These are phyloP conservation scores for Colletotrichum tabaci DNA, from an alignment of 2,329 filamentous ascomycete genomes.

Conservation along the genomic window DNA sequence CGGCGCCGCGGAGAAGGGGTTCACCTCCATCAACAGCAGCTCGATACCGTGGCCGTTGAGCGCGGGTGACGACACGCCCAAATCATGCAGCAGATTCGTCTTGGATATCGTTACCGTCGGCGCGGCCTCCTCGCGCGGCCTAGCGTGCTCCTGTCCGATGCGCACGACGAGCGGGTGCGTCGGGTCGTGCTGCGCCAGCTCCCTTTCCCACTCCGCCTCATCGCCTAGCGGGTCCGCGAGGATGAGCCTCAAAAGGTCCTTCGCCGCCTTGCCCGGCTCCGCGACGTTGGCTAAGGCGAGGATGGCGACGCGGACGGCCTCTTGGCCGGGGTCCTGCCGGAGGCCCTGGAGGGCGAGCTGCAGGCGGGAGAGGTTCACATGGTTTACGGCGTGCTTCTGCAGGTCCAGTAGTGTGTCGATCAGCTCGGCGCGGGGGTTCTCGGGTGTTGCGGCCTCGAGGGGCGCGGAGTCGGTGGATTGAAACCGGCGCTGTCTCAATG, in stretches of 20 bases:
- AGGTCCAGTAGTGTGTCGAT: slow-evolving; percentile 72
- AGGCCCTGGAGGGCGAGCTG: slow-evolving; percentile 80
- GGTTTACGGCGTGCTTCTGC: slow-evolving; percentile 71
- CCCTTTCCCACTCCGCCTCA: slow-evolving; percentile 76
- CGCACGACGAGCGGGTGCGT: slow-evolving; percentile 75
- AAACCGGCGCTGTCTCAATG: slow-evolving; percentile 25
- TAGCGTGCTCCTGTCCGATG: slow-evolving; percentile 38
- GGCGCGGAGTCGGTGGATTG: slow-evolving; percentile 32
- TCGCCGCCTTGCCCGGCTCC: slow-evolving; percentile 65
- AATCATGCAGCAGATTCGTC: slow-evolving; percentile 64
- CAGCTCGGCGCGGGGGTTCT: slow-evolving; percentile 66
- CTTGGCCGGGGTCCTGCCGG: slow-evolving; percentile 68
- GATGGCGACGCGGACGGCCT: slow-evolving; percentile 72
- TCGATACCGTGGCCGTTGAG: slow-evolving; percentile 76
- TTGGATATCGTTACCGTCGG: slow-evolving; percentile 44
- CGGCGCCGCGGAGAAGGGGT: slow-evolving; percentile 62
- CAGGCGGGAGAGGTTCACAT: slow-evolving; percentile 78
- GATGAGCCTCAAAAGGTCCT: slow-evolving; percentile 77
- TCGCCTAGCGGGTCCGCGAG: slow-evolving; percentile 78
- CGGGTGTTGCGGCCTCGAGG: slow-evolving; percentile 11
- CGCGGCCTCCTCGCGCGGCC: slow-evolving; percentile 10
- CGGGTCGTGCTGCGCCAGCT: slow-evolving; percentile 67
- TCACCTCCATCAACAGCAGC: slow-evolving; percentile 69
- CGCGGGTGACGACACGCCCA: slow-evolving; percentile 74
- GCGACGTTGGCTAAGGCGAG: slow-evolving; percentile 61